These are phyloP conservation scores for Coemansia sp. DNA, from an alignment of 192 early-diverging fungal genomes.

Conservation along the genomic window DNA sequence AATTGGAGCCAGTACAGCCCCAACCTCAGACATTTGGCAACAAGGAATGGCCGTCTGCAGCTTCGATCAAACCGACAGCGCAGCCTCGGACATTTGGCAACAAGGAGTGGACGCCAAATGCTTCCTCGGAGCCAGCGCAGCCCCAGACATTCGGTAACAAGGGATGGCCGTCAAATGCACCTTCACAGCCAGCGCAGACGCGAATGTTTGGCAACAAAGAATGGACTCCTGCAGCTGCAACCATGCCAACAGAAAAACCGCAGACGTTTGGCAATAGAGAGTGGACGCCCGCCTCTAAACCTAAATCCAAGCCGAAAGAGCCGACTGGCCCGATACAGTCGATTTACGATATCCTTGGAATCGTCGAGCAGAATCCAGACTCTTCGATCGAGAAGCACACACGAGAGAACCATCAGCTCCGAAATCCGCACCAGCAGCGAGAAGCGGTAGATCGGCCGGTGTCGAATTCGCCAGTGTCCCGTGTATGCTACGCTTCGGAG, in stretches of 20 bases:
- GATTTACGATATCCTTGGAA: conserved; percentile 44
- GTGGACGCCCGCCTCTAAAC: conserved; percentile 14
- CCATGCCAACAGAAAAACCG: not conserved
- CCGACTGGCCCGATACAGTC: conserved; percentile 6
- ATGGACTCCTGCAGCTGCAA: not conserved
- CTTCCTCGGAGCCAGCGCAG: not conserved
- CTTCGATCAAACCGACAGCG: not conserved
- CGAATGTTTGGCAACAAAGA: not conserved
- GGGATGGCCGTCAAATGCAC: not conserved
- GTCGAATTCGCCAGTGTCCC: conserved; percentile 14
- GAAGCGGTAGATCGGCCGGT: too few species aligned
- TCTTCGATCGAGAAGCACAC: not conserved
- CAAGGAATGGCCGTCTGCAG: conserved; percentile 34
- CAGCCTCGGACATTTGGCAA: not conserved
- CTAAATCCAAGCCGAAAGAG: too few species aligned
- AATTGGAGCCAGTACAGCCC: not conserved
- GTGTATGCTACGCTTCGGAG: conserved; percentile 21
- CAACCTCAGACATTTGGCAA: conserved; percentile 14
- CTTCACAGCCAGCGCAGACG: too few species aligned
- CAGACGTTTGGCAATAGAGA: conserved; percentile 21
- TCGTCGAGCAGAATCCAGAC: conserved; percentile 16
- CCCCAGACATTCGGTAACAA: not conserved
- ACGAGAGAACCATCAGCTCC: not conserved
- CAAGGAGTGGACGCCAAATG: not conserved
- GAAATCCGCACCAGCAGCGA: too few species aligned